Evolutionary conservation across 2,329 filamentous ascomycete genomes (phyloP), one percentile per base, ranked within the genome.

Genomic region (Exophiala alcalophila): DNA sequence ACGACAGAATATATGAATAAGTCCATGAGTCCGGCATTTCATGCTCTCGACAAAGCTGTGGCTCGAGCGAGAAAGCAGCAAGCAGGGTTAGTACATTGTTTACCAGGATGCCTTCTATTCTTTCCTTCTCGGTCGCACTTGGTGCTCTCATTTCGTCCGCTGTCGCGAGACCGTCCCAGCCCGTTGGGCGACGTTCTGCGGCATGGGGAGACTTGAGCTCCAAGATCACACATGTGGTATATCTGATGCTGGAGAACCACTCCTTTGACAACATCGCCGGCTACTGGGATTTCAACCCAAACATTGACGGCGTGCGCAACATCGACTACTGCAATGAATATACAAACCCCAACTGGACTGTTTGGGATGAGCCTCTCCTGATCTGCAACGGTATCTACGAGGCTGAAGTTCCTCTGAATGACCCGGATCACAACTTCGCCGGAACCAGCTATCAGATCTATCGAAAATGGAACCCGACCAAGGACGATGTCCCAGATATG

Each of bases 341-440:
- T 34, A 49, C 47, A 32, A 49, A 49, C 33, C 47, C 47, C 20
- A 49, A 49, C 34, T 49, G 47, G 47, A 49, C 47, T 4, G 35
- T 49, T n/a, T 49, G 43, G 24, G 28, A 40, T 18, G 47, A 49
- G 33, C 47, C 47, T 8, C 14, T 49, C 31, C 25, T 49, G 47
- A 46, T 49, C 26, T 49, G 47, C 25, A 38, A 41, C 7, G 25
- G 32, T 11, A 39, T 35, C 6, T 49, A 46, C 31, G 47, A 49
- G 34, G 40, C 25, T 8, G 47, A 49, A 25, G 47, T 49, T 0
- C 47, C 47, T 9, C 42, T 49, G 18, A 33, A 15, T 7, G 47
- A 49, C 29, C 47, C 47, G 2, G 47, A 49, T 28, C 47, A 49
- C 38, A 49, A 49, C 33, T 49, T 49, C 11, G 47, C 47, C 9